These are phyloP conservation scores for Pleochaeta shiraiana DNA, from an alignment of 2,329 filamentous ascomycete species.

Conservation along the genomic window DNA sequence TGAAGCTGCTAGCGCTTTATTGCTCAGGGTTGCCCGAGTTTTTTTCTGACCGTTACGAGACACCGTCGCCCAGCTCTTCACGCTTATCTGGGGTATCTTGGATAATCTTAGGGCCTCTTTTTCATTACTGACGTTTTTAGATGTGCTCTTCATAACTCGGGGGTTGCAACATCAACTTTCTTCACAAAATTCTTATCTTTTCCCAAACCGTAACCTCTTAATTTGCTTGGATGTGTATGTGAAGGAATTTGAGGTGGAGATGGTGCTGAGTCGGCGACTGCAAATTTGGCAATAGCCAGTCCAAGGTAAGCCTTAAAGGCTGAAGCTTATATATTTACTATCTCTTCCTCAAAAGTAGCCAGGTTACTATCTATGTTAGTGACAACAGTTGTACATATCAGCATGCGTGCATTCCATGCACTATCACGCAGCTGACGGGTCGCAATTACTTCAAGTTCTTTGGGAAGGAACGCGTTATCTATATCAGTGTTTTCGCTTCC, in stretches of 20 bases:
- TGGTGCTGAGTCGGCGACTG: too few relatives aligned
- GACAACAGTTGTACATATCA: neutral
- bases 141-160: too few relatives aligned
- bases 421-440: neutral
- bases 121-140: too few relatives aligned
- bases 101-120: too few relatives aligned
- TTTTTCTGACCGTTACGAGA: neutral
- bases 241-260: neutral
- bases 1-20: too few relatives aligned
- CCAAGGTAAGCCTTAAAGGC: neutral
- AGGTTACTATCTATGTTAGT: neutral
- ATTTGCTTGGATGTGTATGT: neutral
- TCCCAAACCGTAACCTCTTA: neutral
- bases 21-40: too few relatives aligned
- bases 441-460: neutral
- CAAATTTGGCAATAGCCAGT: neutral
- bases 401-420: neutral
- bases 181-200: too few relatives aligned
- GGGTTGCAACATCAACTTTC: too few relatives aligned
- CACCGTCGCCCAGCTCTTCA: neutral
- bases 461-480: neutral
- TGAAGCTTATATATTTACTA: neutral
- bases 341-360: neutral
- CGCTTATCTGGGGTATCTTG: too few relatives aligned
- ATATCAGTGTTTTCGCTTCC: neutral